A percentile compares a stretch with the other conserved stretches of the same genome.
These are phyloP conservation scores for Fraxinus paxiana DNA, from an alignment of 305 asterid genomes.

Conservation along the genomic window DNA sequence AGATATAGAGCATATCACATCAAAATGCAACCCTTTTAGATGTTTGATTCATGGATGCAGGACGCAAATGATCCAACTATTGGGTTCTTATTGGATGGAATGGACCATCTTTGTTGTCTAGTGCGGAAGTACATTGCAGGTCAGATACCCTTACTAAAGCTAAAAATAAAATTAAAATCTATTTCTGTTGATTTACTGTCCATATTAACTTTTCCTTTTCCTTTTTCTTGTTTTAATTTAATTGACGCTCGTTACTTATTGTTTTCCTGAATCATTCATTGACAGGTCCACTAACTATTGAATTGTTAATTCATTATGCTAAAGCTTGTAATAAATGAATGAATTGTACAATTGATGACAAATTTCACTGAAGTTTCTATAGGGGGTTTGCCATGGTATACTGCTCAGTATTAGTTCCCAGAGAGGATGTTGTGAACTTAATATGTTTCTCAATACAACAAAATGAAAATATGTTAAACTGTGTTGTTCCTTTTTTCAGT, in stretches of 20 bases:
- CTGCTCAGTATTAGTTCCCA: background rate
- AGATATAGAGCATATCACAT: background rate
- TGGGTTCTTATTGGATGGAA: constrained; percentile 91
- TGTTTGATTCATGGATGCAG: constrained; percentile 42
- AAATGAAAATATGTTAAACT: constrained; percentile 15
- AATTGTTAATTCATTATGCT: background rate
- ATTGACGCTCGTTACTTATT: constrained; percentile 9
- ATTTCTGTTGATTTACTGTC: constrained; percentile 23
- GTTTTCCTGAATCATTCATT: constrained; percentile 11
- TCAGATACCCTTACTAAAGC: constrained; percentile 32
- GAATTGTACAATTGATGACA: background rate
- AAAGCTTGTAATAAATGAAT: constrained; percentile 16
- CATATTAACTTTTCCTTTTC: background rate
- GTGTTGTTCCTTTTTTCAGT: background rate
- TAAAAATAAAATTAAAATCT: background rate
- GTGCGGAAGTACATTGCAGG: constrained; percentile 99
- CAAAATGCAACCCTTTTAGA: constrained; percentile 3
- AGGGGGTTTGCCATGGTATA: background rate
- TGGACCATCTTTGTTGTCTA: constrained; percentile 90
- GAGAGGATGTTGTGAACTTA: background rate
- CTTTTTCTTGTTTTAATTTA: background rate
- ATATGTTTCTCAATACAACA: constrained; percentile 9
- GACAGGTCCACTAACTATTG: constrained; percentile 15
- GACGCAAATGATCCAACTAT: constrained; percentile 97
- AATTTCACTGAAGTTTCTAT: constrained; percentile 4